Evolutionary conservation across 805 yeast genomes (phyloP).

Genomic region (Starmerella apicola): DNA sequence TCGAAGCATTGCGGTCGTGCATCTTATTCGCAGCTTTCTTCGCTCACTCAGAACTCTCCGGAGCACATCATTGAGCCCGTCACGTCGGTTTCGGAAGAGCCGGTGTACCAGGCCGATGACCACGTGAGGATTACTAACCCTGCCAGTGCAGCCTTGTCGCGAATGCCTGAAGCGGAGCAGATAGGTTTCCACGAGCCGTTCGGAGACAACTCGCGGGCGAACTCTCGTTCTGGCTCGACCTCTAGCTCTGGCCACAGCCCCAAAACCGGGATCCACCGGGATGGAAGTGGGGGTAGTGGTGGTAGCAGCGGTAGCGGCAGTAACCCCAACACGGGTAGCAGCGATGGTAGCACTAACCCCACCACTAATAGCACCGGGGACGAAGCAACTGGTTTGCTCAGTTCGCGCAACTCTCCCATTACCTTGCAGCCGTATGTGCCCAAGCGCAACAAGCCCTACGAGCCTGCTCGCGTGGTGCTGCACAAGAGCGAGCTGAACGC

Average conservation of each 20-base stretch:
- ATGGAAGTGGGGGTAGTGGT: not conserved
- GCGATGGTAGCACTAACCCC: not conserved
- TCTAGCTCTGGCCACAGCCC: not conserved
- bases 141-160: slow-evolving; percentile 24
- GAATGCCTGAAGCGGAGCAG: slow-evolving; percentile 20
- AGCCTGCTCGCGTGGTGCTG: slow-evolving; percentile 22
- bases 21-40: slow-evolving; percentile 17
- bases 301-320: not conserved
- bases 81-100: slow-evolving; percentile 8
- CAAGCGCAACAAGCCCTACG: slow-evolving; percentile 16
- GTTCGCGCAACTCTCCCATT: not conserved
- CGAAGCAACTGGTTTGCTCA: not conserved
- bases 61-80: not conserved
- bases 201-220: slow-evolving; percentile 5
- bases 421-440: not conserved
- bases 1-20: slow-evolving; percentile 8
- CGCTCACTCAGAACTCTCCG: slow-evolving; percentile 14
- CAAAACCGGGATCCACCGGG: no score
- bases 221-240: not conserved
- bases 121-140: slow-evolving; percentile 27
- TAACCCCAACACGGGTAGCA: no score
- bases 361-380: not conserved
- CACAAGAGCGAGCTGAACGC: slow-evolving; percentile 14
- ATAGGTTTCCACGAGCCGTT: slow-evolving; percentile 23
- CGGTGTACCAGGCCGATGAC: slow-evolving; percentile 22